Conservation (phyloP, 129 eudicot species). For the Calendula officinalis region DNA sequence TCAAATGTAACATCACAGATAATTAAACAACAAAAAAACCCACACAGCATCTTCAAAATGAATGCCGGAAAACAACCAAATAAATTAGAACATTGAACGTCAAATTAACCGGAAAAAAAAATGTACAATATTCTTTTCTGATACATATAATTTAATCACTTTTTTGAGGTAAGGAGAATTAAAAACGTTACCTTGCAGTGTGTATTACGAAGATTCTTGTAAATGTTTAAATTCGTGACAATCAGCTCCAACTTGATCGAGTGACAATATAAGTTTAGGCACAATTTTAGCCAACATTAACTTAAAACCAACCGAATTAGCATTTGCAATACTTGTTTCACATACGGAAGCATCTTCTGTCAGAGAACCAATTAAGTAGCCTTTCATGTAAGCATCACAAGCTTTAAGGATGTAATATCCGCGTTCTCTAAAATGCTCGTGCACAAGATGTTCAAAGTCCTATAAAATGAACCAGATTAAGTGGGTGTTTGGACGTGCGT, state of each 20-base stretch:
- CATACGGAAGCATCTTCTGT: constrained; percentile 72
- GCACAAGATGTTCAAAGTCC: constrained; percentile 82
- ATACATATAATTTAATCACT: no score
- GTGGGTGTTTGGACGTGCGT: no score
- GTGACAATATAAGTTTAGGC: constrained; percentile 65
- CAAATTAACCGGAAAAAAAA: no score
- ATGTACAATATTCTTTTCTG: no score
- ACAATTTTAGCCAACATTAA: constrained; percentile 82
- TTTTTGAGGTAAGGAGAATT: no score
- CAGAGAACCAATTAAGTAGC: constrained; percentile 85
- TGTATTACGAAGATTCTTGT: constrained; percentile 36
- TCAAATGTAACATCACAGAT: no score
- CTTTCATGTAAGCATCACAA: constrained; percentile 96
- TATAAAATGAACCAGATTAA: neutral
- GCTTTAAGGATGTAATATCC: constrained; percentile 90
- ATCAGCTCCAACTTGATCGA: constrained; percentile 67
- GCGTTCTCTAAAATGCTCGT: constrained; percentile 69
- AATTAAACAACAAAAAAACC: no score
- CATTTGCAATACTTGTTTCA: constrained; percentile 50
- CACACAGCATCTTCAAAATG: no score
- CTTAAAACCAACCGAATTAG: constrained; percentile 97
- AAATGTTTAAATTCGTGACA: constrained; percentile 83
- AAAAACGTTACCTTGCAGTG: no score
- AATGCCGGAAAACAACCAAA: no score
- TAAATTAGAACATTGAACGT: no score